phyloP scores from a whole-genome alignment of 2,329 filamentous ascomycete genomes.

The Coniochaeta sp. region DNA sequence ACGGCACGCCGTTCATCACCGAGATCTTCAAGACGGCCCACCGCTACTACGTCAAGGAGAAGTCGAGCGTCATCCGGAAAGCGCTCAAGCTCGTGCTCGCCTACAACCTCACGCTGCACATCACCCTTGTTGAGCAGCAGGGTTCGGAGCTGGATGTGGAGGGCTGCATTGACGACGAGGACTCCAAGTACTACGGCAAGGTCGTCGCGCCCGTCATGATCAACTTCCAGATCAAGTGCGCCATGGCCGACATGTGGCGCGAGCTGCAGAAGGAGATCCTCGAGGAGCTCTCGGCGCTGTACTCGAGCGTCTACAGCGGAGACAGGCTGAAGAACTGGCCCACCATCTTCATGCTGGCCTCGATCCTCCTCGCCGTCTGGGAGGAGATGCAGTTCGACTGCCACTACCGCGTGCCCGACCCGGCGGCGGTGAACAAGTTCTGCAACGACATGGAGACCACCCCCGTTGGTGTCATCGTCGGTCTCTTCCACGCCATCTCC shows the following conservation, averaged over 20 bases:
- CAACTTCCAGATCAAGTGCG: constrained; percentile 98
- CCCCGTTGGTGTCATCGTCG: constrained; percentile 91
- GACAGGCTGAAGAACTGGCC: constrained; percentile 99
- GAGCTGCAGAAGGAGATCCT: constrained; percentile 94
- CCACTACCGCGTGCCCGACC: constrained; percentile 87
- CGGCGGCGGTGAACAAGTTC: constrained; percentile 83
- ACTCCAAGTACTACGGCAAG: constrained; percentile 83
- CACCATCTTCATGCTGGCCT: constrained; percentile 95
- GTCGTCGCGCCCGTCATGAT: constrained; percentile 96
- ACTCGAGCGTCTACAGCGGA: constrained; percentile 96
- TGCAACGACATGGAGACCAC: constrained; percentile 95
- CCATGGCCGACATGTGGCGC: constrained; percentile 96
- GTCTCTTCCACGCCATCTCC: constrained; percentile 94
- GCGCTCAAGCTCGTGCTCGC: constrained; percentile 90
- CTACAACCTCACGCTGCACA: constrained; percentile 91
- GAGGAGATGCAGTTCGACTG: constrained; percentile 99
- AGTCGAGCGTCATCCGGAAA: constrained; percentile 86
- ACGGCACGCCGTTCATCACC: constrained; percentile 89
- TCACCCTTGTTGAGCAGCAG: constrained; percentile 88
- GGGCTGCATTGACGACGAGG: constrained; percentile 78
- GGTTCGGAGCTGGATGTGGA: constrained; percentile 71
- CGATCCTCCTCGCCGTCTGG: constrained; percentile 89
- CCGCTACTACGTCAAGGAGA: constrained; percentile 84
- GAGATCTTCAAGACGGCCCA: constrained; percentile 95
- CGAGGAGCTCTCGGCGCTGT: constrained; percentile 84